Percentiles rank a stretch among this genome's conserved stretches.
phyloP scores from a whole-genome alignment of 1,284 basidiomycete genomes.

The Limonomyces culmigenus region DNA sequence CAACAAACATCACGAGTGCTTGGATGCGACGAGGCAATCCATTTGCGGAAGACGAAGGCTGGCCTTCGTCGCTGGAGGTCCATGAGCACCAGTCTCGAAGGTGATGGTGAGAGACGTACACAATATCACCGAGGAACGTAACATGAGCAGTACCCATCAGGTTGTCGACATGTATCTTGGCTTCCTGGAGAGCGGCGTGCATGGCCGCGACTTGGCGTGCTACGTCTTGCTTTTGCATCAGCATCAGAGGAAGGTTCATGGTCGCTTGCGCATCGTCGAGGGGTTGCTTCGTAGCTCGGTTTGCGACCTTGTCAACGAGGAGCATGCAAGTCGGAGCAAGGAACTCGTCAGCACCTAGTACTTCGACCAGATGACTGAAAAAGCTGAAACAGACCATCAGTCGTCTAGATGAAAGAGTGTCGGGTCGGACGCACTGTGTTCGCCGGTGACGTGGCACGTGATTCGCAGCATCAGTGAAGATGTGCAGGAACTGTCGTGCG shows the following conservation, averaged over 20 bases:
- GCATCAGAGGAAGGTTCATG: conserved; percentile 47
- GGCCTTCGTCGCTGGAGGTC: too few species aligned
- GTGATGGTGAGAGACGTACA: too few species aligned
- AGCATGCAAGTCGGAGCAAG: conserved; percentile 77
- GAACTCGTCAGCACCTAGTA: conserved; percentile 72
- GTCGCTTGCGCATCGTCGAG: conserved; percentile 39
- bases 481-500: conserved; percentile 61
- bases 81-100: too few species aligned
- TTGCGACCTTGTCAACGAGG: conserved; percentile 65
- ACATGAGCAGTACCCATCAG: too few species aligned
- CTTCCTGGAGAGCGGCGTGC: too few species aligned
- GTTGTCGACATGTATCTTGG: too few species aligned
- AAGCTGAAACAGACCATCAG: conserved; percentile 57
- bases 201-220: too few species aligned
- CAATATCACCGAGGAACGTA: too few species aligned
- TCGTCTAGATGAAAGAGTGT: neutral
- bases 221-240: too few species aligned
- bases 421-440: conserved; percentile 36
- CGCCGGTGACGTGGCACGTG: conserved; percentile 83
- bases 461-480: conserved; percentile 77
- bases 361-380: conserved; percentile 81
- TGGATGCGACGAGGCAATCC: too few species aligned
- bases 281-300: conserved; percentile 52
- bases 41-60: too few species aligned
- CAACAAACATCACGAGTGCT: too few species aligned